Conservation (phyloP, 495 filamentous ascomycete species). For the Penicillium angulare region DNA sequence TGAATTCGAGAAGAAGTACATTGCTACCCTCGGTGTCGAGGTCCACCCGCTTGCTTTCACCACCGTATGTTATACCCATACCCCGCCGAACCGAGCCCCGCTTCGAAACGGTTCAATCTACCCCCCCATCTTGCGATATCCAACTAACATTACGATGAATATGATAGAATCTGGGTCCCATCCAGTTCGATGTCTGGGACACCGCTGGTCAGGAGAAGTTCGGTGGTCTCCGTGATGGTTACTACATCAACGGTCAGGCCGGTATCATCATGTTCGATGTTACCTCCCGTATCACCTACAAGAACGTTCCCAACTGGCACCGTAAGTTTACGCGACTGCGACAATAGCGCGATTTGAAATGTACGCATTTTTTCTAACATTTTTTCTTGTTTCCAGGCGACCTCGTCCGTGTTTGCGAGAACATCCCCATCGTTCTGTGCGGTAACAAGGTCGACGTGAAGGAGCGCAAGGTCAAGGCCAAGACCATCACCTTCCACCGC, state of each 20-base stretch:
- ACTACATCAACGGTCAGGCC: slow-evolving; percentile 99
- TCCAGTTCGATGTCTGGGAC: slow-evolving; percentile 99
- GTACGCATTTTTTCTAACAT: neutral
- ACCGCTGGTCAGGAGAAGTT: slow-evolving; percentile 99
- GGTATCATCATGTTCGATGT: slow-evolving; percentile 99
- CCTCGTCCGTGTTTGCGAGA: slow-evolving; percentile 99
- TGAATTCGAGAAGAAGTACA: slow-evolving; percentile 99
- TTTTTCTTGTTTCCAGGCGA: slow-evolving; percentile 64
- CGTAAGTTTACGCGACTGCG: slow-evolving; percentile 61
- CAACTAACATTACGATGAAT: slow-evolving; percentile 40
- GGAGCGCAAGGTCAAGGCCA: slow-evolving; percentile 99
- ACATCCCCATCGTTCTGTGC: slow-evolving; percentile 96
- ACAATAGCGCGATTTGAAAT: neutral
- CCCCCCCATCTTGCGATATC: slow-evolving; percentile 8
- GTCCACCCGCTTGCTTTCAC: slow-evolving; percentile 94
- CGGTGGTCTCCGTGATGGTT: slow-evolving; percentile 98
- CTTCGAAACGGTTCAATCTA: slow-evolving; percentile 17
- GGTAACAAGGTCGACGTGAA: slow-evolving; percentile 99
- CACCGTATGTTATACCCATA: slow-evolving; percentile 74
- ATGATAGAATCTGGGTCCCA: slow-evolving; percentile 87
- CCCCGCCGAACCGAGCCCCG: slow-evolving; percentile 40
- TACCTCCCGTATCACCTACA: slow-evolving; percentile 99
- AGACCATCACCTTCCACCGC: slow-evolving; percentile 99
- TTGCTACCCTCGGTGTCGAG: slow-evolving; percentile 98
- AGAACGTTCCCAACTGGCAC: slow-evolving; percentile 99